Percentiles rank a stretch among this genome's conserved stretches.
Conservation (phyloP, 108 stramenopile genomes). For the Cyclotella atomus region DNA sequence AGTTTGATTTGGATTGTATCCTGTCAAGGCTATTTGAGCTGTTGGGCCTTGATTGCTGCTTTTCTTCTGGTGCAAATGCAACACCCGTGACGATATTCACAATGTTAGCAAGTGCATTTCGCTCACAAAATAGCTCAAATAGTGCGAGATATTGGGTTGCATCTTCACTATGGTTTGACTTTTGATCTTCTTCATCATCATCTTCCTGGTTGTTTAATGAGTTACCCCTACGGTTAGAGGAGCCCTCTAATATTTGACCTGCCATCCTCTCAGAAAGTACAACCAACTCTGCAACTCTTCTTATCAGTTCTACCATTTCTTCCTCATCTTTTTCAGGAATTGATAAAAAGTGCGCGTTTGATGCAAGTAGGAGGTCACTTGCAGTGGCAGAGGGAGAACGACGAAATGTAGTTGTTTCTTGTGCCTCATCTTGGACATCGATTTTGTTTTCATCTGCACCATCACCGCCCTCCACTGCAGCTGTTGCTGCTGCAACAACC, state of each 20-base stretch:
- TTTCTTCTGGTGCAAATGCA: conserved; percentile 42
- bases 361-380: conserved; percentile 18
- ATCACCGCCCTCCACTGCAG: not conserved
- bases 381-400: conserved; percentile 3
- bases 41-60: not conserved
- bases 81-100: conserved; percentile 69
- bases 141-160: conserved; percentile 58
- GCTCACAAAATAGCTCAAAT: conserved; percentile 83
- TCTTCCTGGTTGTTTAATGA: conserved; percentile 6
- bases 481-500: not conserved
- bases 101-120: conserved; percentile 66
- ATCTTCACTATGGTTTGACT: not conserved
- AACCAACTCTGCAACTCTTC: conserved; percentile 80
- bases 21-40: conserved; percentile 2
- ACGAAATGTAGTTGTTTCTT: not conserved
- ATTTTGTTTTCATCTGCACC: not conserved
- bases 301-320: conserved; percentile 71
- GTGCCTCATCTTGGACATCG: not conserved
- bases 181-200: conserved; percentile 8
- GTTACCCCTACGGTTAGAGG: conserved; percentile 12
- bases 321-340: conserved; percentile 42
- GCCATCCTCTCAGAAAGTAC: conserved; percentile 65
- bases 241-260: conserved; percentile 32
- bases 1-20: not conserved
- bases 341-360: conserved; percentile 21